Base-by-base conservation (phyloP, 2,329 filamentous ascomycete species). In the Aspergillus hortae region DNA sequence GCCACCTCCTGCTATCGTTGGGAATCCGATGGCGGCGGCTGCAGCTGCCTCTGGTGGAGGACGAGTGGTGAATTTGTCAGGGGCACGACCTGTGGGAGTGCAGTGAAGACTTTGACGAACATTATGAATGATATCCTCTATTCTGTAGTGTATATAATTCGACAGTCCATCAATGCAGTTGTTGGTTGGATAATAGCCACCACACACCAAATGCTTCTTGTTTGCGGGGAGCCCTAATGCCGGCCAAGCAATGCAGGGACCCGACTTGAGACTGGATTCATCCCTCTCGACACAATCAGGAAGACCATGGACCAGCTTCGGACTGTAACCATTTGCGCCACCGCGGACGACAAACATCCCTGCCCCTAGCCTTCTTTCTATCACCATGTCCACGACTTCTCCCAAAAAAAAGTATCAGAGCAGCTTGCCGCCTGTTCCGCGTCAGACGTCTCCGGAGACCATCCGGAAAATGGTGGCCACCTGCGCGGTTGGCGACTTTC, bases 31-130 rank as follows among this genome's bases (percentile, higher is more conserved):
- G 15, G 40, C 15, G 15, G 40, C 15, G 19, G 46, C 65, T 52
- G 41, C 65, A 57, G 61, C 61, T 51, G 70, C 55, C 11, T 60
- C 42, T 2, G 64, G 72, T n/a, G 71, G 74, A 23, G 81, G 81
- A 4, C 77, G 79, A 38, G 80, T 86, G 12, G 74, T 86, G 4
- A 81, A 82, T 62, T 63, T 86, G 52, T 77, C 74, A 48, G 80
- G 80, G 4, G 80, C 79, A 19, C 77, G 79, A 56, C 75, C 80
- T 9, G 76, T 75, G n/a, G 77, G 77, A 6, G 56, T 63, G 4
- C 65, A 67, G 52, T 69, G 49, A 60, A 60, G 6, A 27, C 12
- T 10, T 12, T 19, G 42, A 44, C 12, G n/a, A 27, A 14, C 6
- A 23, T 38, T 30, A 12, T 19, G 35, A 38, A 38, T 38, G 35